phyloP scores from a whole-genome alignment of 805 yeast genomes.

The Saturnispora gosingensis region DNA sequence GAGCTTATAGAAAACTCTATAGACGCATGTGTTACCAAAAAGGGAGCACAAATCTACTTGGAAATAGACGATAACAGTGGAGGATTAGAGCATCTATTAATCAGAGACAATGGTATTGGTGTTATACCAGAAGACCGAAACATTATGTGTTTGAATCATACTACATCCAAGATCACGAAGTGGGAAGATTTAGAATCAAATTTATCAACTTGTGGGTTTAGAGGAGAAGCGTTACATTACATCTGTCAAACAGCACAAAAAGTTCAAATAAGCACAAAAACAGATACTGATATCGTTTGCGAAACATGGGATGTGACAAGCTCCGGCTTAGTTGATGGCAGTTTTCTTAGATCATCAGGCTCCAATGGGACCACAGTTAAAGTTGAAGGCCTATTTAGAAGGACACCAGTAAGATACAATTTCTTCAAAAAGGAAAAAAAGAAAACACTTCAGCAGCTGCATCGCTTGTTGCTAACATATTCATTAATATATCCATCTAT shows the following conservation, averaged over 20 bases:
- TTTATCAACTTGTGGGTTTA: conserved; percentile 34
- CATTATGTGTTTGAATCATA: conserved; percentile 29
- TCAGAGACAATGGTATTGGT: conserved; percentile 36
- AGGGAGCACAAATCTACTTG: conserved; percentile 21
- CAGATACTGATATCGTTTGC: conserved; percentile 24
- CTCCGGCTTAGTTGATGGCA: conserved; percentile 20
- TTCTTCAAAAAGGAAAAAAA: conserved; percentile 22
- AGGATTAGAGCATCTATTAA: conserved; percentile 25
- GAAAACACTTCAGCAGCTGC: conserved; percentile 20
- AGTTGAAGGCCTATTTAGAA: conserved; percentile 25
- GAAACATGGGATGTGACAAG: conserved; percentile 30
- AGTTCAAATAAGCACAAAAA: conserved; percentile 26
- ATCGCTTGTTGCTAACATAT: conserved; percentile 24
- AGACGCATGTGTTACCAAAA: conserved; percentile 23
- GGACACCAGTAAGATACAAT: conserved; percentile 28
- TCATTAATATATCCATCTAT: conserved; percentile 24
- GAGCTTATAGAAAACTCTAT: conserved; percentile 35
- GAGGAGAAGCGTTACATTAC: conserved; percentile 41
- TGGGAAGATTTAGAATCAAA: conserved; percentile 24
- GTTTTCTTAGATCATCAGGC: conserved; percentile 19
- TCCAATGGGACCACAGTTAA: conserved; percentile 30
- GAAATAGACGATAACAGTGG: conserved; percentile 32
- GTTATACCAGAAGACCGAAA: conserved; percentile 24
- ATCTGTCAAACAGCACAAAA: conserved; percentile 27
- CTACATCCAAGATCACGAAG: conserved; percentile 34